Conservation (phyloP, 371 early-diverging fungal species). For the Mucor indicus region DNA sequence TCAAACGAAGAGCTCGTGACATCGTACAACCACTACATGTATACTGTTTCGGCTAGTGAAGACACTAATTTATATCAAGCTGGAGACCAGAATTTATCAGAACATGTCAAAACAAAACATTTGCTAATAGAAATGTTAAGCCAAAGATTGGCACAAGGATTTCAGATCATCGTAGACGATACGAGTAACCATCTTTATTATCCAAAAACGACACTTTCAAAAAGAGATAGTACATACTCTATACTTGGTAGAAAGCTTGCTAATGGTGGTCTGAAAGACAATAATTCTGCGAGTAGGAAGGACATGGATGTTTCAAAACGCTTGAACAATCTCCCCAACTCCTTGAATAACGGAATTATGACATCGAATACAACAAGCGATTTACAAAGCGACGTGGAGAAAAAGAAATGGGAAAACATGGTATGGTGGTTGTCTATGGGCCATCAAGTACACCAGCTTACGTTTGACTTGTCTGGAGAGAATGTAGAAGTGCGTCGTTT, state of each 20-base stretch:
- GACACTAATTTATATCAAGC: slow-evolving; percentile 57
- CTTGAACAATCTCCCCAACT: too few species aligned
- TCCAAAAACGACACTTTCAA: slow-evolving; percentile 8
- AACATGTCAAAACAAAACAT: slow-evolving; percentile 55
- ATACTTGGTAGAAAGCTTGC: slow-evolving; percentile 4
- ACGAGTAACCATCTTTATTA: slow-evolving; percentile 27
- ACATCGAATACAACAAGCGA: slow-evolving; percentile 3
- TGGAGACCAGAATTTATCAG: slow-evolving; percentile 43
- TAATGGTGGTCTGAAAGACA: slow-evolving; percentile 13
- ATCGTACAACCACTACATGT: slow-evolving; percentile 77
- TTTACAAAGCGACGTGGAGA: slow-evolving; percentile 19
- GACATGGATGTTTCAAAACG: too few species aligned
- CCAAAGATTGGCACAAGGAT: slow-evolving; percentile 92
- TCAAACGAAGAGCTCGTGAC: slow-evolving; percentile 66
- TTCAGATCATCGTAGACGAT: slow-evolving; percentile 78
- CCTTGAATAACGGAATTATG: slow-evolving; percentile 2
- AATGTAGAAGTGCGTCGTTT: slow-evolving; percentile 90
- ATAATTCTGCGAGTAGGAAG: slow-evolving; percentile 3
- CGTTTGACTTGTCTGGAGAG: slow-evolving; percentile 66
- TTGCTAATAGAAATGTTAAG: slow-evolving; percentile 86
- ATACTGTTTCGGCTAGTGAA: slow-evolving; percentile 77
- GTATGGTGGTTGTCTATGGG: slow-evolving; percentile 80
- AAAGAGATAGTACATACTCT: slow-evolving; percentile 10
- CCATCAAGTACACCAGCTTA: slow-evolving; percentile 78
- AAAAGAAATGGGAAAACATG: slow-evolving; percentile 39